Conservation (phyloP, 2,329 filamentous ascomycete species). For the Clonostachys solani region DNA sequence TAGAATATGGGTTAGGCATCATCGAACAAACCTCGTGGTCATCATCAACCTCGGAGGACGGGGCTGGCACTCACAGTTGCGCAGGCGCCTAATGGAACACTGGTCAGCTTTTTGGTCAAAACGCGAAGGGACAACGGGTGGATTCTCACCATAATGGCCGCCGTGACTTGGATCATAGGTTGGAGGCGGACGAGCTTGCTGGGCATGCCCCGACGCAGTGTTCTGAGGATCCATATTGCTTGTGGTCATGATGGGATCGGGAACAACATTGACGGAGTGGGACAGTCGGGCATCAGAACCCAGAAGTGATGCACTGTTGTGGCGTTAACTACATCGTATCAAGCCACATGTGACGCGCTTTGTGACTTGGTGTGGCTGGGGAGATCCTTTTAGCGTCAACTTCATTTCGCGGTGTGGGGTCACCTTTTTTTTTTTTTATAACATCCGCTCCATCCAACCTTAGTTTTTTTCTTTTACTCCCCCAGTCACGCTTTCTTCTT, state of each 20-base stretch:
- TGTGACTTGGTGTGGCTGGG: too few relatives aligned
- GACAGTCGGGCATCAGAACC: conserved; percentile 14
- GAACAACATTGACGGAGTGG: conserved; percentile 6
- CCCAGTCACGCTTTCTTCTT: neutral
- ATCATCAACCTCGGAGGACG: neutral
- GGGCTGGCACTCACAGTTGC: conserved; percentile 28
- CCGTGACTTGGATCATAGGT: conserved; percentile 72
- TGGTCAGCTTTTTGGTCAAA: neutral
- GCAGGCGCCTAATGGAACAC: conserved; percentile 34
- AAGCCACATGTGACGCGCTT: too few relatives aligned
- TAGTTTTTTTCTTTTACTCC: neutral
- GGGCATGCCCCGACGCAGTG: conserved; percentile 47
- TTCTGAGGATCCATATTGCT: conserved; percentile 32
- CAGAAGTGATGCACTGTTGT: neutral
- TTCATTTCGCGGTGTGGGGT: neutral
- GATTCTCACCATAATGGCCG: conserved; percentile 69
- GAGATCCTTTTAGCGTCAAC: neutral
- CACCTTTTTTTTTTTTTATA: neutral
- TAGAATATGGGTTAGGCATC: conserved; percentile 31
- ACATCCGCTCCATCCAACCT: neutral
- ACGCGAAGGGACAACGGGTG: neutral
- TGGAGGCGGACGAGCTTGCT: conserved; percentile 55
- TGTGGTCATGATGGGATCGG: conserved; percentile 3
- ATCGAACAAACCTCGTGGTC: conserved; percentile 5
- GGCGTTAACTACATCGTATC: neutral